Percentiles rank a stretch among this genome's conserved stretches.
phyloP scores from a whole-genome alignment of 257 asterid species.

The Orobanche coerulescens region DNA sequence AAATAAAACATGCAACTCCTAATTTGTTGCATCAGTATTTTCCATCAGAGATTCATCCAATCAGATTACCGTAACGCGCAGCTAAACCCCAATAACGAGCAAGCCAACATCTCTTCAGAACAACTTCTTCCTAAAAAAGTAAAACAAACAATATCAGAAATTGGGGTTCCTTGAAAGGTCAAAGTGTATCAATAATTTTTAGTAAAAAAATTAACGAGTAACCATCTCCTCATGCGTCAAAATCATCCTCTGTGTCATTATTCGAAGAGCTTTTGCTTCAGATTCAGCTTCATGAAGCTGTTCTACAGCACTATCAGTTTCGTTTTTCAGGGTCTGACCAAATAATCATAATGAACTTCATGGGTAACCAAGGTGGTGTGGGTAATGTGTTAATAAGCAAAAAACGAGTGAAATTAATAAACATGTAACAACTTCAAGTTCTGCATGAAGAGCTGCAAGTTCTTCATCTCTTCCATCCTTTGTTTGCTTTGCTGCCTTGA shows the following conservation, averaged over 20 bases:
- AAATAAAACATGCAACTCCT: conserved; percentile 9
- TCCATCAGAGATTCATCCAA: conserved; percentile 13
- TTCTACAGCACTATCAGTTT: conserved; percentile 54
- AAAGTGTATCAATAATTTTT: conserved; percentile 4
- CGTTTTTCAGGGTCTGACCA: conserved; percentile 69
- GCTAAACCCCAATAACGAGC: conserved; percentile 99
- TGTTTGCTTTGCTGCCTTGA: conserved; percentile 72
- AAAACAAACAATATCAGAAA: conserved; percentile 15
- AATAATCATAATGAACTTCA: conserved; percentile 21
- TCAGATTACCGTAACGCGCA: conserved; percentile 66
- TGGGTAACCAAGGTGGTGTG: conserved; percentile 20
- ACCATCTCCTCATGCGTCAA: conserved; percentile 99
- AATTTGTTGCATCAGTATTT: not conserved
- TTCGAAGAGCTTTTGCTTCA: conserved; percentile 85
- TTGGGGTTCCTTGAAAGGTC: conserved; percentile 21
- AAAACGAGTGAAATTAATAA: conserved; percentile 8
- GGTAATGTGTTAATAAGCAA: conserved; percentile 10
- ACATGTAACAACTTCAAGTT: conserved; percentile 55
- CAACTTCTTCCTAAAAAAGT: conserved; percentile 87
- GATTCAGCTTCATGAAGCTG: conserved; percentile 89
- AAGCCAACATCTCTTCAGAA: conserved; percentile 98
- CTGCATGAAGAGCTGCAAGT: conserved; percentile 60
- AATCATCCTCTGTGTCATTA: conserved; percentile 95
- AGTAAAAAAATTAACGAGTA: conserved; percentile 20
- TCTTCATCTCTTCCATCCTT: conserved; percentile 83